A percentile compares a stretch with the other conserved stretches of the same genome.
phyloP scores from a whole-genome alignment of 306 rosid species.

The Medicago arabica region DNA sequence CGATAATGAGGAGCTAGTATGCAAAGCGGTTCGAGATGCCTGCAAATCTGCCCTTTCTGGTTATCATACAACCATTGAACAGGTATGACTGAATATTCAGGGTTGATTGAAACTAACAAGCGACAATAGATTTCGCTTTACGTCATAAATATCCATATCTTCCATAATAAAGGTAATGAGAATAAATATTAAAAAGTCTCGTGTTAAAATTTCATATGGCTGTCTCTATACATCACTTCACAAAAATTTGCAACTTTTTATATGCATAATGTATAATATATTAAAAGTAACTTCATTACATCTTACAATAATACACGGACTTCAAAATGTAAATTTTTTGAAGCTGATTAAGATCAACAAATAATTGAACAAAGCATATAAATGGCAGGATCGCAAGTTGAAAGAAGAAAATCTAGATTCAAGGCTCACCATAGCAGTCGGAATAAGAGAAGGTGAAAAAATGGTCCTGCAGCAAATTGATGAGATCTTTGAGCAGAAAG shows the following conservation, averaged over 20 bases:
- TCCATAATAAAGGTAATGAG: not conserved
- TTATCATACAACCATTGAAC: constrained; percentile 83
- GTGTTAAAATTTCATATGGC: not conserved
- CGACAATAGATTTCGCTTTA: not conserved
- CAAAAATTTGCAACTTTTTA: not conserved
- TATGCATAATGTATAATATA: not conserved
- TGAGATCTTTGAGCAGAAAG: constrained; percentile 70
- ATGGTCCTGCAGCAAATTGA: constrained; percentile 77
- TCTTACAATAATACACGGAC: constrained; percentile 6
- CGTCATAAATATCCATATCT: not conserved
- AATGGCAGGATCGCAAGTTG: constrained; percentile 77
- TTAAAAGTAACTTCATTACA: not conserved
- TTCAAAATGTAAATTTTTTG: constrained; percentile 16
- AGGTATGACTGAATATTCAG: constrained; percentile 53
- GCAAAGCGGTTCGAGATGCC: constrained; percentile 72
- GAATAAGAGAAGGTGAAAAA: constrained; percentile 90
- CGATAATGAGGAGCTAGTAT: constrained; percentile 87
- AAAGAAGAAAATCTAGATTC: constrained; percentile 63
- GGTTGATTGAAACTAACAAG: not conserved
- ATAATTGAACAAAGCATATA: constrained; percentile 38
- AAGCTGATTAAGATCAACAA: constrained; percentile 27
- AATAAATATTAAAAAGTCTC: not conserved
- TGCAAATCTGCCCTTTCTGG: constrained; percentile 80
- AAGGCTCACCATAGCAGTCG: constrained; percentile 82
- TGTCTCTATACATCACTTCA: constrained; percentile 6